A percentile compares a stretch with the other conserved stretches of the same genome.
These are phyloP conservation scores for Thozetella sp. DNA, from an alignment of 495 filamentous ascomycete species.

Conservation along the genomic window DNA sequence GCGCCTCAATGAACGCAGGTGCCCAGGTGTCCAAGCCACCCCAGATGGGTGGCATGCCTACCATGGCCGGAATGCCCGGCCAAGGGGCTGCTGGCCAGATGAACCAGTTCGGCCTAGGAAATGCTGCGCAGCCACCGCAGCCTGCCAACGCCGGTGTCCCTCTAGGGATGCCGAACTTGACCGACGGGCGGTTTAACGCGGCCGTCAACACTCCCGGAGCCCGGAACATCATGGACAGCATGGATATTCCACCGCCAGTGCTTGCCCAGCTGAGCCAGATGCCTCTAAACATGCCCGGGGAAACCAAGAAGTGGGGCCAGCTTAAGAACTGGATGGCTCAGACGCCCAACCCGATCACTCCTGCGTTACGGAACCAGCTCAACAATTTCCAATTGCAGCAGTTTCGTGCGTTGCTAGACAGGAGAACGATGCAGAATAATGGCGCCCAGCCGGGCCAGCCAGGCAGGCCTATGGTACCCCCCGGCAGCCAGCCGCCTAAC, in stretches of 20 bases:
- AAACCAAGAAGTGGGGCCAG: constrained; percentile 72
- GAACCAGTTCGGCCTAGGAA: constrained; percentile 21
- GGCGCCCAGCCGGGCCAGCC: not conserved
- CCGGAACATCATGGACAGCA: constrained; percentile 31
- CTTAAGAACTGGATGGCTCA: constrained; percentile 63
- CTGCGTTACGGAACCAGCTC: constrained; percentile 41
- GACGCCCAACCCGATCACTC: constrained; percentile 43
- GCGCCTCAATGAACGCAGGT: constrained; percentile 10
- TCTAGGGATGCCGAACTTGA: not conserved
- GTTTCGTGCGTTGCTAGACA: constrained; percentile 34
- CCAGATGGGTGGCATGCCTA: constrained; percentile 16
- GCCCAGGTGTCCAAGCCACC: constrained; percentile 13
- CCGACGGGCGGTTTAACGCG: constrained; percentile 10
- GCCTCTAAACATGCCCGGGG: constrained; percentile 43
- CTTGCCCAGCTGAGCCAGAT: constrained; percentile 16
- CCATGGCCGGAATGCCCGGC: constrained; percentile 17
- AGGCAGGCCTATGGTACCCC: not conserved
- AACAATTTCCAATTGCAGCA: constrained; percentile 56
- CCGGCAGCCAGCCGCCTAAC: constrained; percentile 2
- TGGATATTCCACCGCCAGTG: constrained; percentile 30
- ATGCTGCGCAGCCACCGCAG: constrained; percentile 14
- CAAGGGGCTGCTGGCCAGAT: constrained; percentile 14
- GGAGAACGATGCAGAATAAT: constrained; percentile 12
- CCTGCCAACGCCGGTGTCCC: constrained; percentile 5
- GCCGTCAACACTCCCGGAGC: constrained; percentile 18